Evolutionary conservation across 2,329 filamentous ascomycete species (phyloP), one percentile per base, ranked within the genome.

Genomic region (Aspergillus brasiliensis): DNA sequence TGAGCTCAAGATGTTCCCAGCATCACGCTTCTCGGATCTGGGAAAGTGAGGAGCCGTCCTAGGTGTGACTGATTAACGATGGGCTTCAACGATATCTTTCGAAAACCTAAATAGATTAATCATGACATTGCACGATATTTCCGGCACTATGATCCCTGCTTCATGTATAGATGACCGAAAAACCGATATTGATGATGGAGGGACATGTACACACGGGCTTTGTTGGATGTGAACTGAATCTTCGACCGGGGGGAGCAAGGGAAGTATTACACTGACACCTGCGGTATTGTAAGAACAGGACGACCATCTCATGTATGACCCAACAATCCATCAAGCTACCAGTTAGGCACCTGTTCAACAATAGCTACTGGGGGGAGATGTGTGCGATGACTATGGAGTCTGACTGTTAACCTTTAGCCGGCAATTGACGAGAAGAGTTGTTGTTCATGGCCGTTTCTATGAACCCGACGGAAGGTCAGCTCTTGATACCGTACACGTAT

Each of bases 271-370:
- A 25, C 46, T 28, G 25, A 17, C 44, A 21, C 23, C 44, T 15
- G 23, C 23, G 46, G 46, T 49, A 49, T 31, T 49, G 46, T 49
- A 56, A 42, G 57, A 34, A 47, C 46, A 59, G 8, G 51, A 44
- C 8, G 51, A 44, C 17, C 34, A 56, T 25, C 23, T 42, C 25
- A 46, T 34, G 21, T 28, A 59, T 46, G 17, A 3, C 25, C 17
- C n/a, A 27, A 19, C 11, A 28, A 17, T 27, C 7, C 15, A 44
- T 19, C 40, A 21, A 21, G 40, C 11, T 44, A 21, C 17, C 5
- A 6, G 21, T 15, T n/a, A 13, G 31, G 31, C 31, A 34, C 31
- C 11, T 34, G 11, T 34, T 11, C 6, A 13, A 15, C 10, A 34
- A 34, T 13, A 34, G 31, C 4, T 11, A 34, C 31, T 13, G 31